Conservation (phyloP, 2,329 filamentous ascomycete species). For the Colletotrichum scovillei region DNA sequence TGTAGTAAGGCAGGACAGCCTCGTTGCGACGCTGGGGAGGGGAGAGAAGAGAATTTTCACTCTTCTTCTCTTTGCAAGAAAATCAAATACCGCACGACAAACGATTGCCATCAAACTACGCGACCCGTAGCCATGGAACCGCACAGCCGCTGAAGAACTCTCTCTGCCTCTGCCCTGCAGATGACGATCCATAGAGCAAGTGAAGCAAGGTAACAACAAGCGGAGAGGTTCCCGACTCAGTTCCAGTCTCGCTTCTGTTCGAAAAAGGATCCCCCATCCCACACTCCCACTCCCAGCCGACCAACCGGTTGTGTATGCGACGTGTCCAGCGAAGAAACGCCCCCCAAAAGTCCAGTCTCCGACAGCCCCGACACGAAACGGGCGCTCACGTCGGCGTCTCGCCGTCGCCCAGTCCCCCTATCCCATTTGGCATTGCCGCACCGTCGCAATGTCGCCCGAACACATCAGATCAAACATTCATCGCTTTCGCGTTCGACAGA, state of each 20-base stretch:
- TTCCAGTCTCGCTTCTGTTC: background rate
- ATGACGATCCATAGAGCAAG: background rate
- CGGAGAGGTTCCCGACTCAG: constrained; percentile 7
- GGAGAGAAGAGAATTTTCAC: background rate
- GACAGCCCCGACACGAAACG: constrained; percentile 14
- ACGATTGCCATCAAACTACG: background rate
- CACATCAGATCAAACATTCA: constrained; percentile 40
- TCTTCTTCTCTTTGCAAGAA: background rate
- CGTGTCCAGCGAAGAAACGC: background rate
- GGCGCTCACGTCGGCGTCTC: constrained; percentile 26
- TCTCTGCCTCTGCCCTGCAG: background rate
- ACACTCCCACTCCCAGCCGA: background rate
- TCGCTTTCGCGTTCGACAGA: constrained; percentile 42
- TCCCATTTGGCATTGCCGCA: background rate
- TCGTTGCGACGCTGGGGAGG: constrained; percentile 1
- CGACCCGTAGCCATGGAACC: background rate
- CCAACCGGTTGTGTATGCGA: constrained; percentile 1
- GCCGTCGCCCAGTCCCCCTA: constrained; percentile 11
- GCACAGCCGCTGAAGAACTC: background rate
- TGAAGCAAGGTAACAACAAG: background rate
- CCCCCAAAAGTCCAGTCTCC: background rate
- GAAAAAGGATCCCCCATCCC: background rate
- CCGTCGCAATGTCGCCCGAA: constrained; percentile 34
- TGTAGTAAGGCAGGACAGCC: constrained; percentile 1
- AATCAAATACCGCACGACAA: background rate